phyloP scores from a whole-genome alignment of 1,284 basidiomycete species.

The Naganishia sp. region DNA sequence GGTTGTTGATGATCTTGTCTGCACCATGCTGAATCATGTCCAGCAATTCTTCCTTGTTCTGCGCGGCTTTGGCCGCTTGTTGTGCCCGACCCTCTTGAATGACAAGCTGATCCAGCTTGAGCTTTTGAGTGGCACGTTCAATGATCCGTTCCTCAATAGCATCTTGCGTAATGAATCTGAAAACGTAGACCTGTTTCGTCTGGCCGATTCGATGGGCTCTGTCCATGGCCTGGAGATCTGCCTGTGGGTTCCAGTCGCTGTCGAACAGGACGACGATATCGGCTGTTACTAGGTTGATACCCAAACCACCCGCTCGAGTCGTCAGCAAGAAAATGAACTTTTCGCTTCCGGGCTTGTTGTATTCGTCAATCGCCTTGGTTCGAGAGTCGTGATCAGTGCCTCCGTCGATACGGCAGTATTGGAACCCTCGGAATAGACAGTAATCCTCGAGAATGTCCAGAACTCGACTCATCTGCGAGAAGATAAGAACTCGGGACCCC shows the following conservation, averaged over 20 bases:
- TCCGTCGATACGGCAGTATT: constrained; percentile 97
- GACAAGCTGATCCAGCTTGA: constrained; percentile 93
- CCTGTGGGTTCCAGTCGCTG: constrained; percentile 99
- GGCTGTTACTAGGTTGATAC: constrained; percentile 94
- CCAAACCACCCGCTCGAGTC: constrained; percentile 95
- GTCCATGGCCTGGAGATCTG: constrained; percentile 98
- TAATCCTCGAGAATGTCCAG: constrained; percentile 97
- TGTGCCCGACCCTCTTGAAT: constrained; percentile 88
- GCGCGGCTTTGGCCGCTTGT: constrained; percentile 58
- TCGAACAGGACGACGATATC: constrained; percentile 98
- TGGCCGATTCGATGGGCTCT: constrained; percentile 98
- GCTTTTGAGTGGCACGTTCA: constrained; percentile 94
- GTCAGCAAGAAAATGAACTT: constrained; percentile 98
- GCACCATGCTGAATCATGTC: constrained; percentile 99
- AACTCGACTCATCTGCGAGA: constrained; percentile 97
- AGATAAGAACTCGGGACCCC: constrained; percentile 93
- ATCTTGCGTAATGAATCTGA: constrained; percentile 86
- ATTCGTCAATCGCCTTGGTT: constrained; percentile 93
- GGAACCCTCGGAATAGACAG: constrained; percentile 86
- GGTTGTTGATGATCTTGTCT: constrained; percentile 88
- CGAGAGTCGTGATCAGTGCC: constrained; percentile 95
- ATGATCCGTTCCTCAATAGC: constrained; percentile 97
- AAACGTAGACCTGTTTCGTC: constrained; percentile 98
- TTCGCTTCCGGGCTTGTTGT: constrained; percentile 91
- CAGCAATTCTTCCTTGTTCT: constrained; percentile 90